Conservation (phyloP, 2,329 filamentous ascomycete genomes). For the Colletotrichum theobromicola region DNA sequence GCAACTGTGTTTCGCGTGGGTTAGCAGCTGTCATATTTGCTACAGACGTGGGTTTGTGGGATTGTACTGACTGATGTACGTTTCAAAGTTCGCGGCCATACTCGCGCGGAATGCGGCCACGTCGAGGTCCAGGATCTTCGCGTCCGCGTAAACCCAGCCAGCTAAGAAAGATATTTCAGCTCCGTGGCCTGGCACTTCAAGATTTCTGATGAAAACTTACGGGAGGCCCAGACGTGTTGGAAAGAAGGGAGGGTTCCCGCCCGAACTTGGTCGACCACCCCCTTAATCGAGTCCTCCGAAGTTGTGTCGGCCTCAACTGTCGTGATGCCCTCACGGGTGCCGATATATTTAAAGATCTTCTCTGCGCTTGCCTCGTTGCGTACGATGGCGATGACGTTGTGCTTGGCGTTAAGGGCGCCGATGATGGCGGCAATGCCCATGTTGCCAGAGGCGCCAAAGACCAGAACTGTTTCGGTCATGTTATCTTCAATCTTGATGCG, state of each 20-base stretch:
- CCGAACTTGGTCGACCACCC: slow-evolving; percentile 36
- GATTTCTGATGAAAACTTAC: slow-evolving; percentile 23
- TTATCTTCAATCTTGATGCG: background rate
- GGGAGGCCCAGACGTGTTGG: slow-evolving; percentile 39
- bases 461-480: slow-evolving; percentile 35
- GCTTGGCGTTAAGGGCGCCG: slow-evolving; percentile 31
- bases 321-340: slow-evolving; percentile 32
- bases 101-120: slow-evolving; percentile 24
- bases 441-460: slow-evolving; percentile 44
- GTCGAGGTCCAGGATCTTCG: slow-evolving; percentile 26
- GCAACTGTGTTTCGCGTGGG: slow-evolving; percentile 19
- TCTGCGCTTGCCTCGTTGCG: slow-evolving; percentile 37
- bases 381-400: slow-evolving; percentile 40
- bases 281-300: slow-evolving; percentile 33
- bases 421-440: slow-evolving; percentile 38
- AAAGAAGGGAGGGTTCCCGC: slow-evolving; percentile 38
- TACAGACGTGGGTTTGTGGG: accelerated
- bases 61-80: slow-evolving; percentile 34
- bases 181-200: too few species aligned
- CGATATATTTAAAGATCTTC: slow-evolving; percentile 35
- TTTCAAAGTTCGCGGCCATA: slow-evolving; percentile 29
- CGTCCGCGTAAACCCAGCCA: slow-evolving; percentile 28
- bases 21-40: accelerated
- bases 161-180: slow-evolving; percentile 14
- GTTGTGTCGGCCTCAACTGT: slow-evolving; percentile 36